phyloP scores from a whole-genome alignment of 352 stramenopile genomes.

The Globisporangium nunn region DNA sequence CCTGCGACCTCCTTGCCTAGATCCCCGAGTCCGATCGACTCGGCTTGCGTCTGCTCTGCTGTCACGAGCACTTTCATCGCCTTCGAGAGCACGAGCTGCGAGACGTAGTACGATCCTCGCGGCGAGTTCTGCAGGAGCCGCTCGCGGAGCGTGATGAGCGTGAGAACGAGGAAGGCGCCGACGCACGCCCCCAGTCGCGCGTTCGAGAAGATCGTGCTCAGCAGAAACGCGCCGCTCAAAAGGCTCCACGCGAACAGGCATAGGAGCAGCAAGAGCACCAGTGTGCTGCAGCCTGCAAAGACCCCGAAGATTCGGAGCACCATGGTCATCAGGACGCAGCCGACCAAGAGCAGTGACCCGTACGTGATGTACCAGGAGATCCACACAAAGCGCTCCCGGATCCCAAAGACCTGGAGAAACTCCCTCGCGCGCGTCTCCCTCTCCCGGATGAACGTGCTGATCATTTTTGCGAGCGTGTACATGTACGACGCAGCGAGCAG shows the following conservation, averaged over 20 bases:
- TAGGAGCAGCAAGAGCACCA: constrained; percentile 26
- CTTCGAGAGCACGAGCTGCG: constrained; percentile 29
- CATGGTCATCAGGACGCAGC: constrained; percentile 21
- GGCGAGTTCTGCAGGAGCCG: constrained; percentile 9
- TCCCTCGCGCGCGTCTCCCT: constrained; percentile 23
- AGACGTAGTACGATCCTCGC: constrained; percentile 22
- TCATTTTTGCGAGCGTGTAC: constrained; percentile 23
- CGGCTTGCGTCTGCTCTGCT: constrained; percentile 2
- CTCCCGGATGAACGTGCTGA: constrained; percentile 24
- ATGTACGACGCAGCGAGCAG: constrained; percentile 24
- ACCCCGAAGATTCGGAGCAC: constrained; percentile 16
- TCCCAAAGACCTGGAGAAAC: constrained; percentile 27
- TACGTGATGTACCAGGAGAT: constrained; percentile 41
- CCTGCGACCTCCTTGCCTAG: constrained; percentile 22
- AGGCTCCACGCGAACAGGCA: constrained; percentile 26
- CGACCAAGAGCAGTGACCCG: constrained; percentile 25
- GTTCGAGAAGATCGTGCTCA: constrained; percentile 30
- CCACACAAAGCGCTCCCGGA: constrained; percentile 26
- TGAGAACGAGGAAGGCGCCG: constrained; percentile 29
- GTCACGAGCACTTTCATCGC: constrained; percentile 8
- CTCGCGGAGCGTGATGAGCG: constrained; percentile 22
- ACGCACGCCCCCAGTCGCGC: constrained; percentile 25
- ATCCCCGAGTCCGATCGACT: constrained; percentile 21
- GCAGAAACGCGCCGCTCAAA: constrained; percentile 22
- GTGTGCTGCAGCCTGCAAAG: constrained; percentile 21